A percentile compares a stretch with the other conserved stretches of the same genome.
phyloP scores from a whole-genome alignment of 306 rosid species.

The Vigna angularis region DNA sequence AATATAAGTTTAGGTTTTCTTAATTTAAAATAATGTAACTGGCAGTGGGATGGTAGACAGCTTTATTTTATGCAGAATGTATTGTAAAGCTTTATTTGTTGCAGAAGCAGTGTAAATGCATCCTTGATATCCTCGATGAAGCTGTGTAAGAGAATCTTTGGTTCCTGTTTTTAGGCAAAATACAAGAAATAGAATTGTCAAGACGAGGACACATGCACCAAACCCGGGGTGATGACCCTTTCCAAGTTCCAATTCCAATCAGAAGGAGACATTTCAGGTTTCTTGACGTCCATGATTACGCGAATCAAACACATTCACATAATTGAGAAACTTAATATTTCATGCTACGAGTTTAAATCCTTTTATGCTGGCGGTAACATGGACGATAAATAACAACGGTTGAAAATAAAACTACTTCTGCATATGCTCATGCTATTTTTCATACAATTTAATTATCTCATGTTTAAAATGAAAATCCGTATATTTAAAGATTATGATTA shows the following conservation, averaged over 20 bases:
- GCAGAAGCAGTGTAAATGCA: too few species aligned
- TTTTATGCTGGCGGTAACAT: not conserved
- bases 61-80: too few species aligned
- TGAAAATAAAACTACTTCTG: not conserved
- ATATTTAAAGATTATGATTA: not conserved
- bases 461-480: not conserved
- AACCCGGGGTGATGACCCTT: not conserved
- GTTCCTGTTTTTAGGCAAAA: not conserved
- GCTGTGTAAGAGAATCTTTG: not conserved
- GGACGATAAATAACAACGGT: not conserved
- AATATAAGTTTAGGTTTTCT: too few species aligned
- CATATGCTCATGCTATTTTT: not conserved
- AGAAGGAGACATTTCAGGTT: not conserved
- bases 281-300: not conserved
- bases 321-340: not conserved
- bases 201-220: slow-evolving; percentile 4
- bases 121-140: not conserved
- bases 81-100: too few species aligned
- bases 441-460: not conserved
- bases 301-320: not conserved
- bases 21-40: too few species aligned
- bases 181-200: not conserved
- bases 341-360: not conserved
- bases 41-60: too few species aligned
- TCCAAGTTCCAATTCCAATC: not conserved